Conservation (phyloP, 2,329 filamentous ascomycete species). For the Corynespora cassiicola region DNA sequence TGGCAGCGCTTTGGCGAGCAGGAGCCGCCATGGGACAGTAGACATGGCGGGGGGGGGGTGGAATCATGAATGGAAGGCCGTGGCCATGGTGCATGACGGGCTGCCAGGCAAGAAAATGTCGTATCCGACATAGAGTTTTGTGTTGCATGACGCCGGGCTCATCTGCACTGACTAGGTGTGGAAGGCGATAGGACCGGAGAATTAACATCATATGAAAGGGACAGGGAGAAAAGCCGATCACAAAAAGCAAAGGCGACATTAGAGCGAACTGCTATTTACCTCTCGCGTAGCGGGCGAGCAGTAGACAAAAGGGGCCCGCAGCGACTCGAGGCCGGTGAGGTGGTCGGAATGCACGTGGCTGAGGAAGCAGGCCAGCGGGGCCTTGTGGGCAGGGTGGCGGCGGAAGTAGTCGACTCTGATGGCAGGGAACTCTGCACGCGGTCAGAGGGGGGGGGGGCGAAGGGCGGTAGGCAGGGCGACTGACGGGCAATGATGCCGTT, state of each 20-base stretch:
- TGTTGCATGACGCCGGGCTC: too few species aligned
- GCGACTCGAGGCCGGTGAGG: conserved; percentile 77
- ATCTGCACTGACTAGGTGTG: too few species aligned
- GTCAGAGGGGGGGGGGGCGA: conserved; percentile 2
- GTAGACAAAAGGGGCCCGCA: conserved; percentile 84
- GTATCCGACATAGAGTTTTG: too few species aligned
- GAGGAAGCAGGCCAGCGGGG: conserved; percentile 83
- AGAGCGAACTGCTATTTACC: conserved; percentile 48
- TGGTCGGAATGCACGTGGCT: conserved; percentile 95
- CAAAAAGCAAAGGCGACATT: conserved; percentile 1
- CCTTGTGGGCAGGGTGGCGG: conserved; percentile 56
- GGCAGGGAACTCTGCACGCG: conserved; percentile 72
- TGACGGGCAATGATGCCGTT: conserved; percentile 38
- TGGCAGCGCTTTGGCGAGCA: too few species aligned
- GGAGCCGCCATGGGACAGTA: too few species aligned
- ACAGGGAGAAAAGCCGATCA: too few species aligned
- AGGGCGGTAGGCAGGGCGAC: conserved; percentile 1
- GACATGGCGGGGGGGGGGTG: too few species aligned
- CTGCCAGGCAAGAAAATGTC: too few species aligned
- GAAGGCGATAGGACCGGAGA: too few species aligned
- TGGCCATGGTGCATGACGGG: too few species aligned
- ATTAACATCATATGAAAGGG: too few species aligned
- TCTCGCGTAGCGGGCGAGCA: conserved; percentile 85
- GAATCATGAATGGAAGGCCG: too few species aligned
- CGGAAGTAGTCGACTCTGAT: conserved; percentile 88